A percentile compares a stretch with the other conserved stretches of the same genome.
Conservation (phyloP, 2,329 filamentous ascomycete species). For the Teratosphaeria pseudoeucalypti region DNA sequence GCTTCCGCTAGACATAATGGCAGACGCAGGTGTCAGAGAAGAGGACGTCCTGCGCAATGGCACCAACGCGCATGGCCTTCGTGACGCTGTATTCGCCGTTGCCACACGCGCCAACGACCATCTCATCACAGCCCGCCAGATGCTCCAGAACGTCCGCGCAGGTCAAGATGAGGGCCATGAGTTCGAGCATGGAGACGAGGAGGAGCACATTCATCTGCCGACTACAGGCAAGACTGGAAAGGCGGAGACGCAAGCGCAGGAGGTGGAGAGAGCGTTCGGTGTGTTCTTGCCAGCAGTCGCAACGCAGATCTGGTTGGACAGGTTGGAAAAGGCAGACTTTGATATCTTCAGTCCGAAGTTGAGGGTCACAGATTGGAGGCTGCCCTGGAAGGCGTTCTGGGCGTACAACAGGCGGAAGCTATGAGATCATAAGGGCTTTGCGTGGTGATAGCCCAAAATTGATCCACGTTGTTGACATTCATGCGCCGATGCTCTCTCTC, state of each 20-base stretch:
- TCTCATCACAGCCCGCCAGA: conserved; percentile 83
- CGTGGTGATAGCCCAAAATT: neutral
- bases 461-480: no score
- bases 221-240: conserved; percentile 11
- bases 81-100: conserved; percentile 83
- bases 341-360: conserved; percentile 61
- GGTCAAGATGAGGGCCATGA: conserved; percentile 71
- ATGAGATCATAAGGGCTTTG: conserved; percentile 16
- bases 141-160: conserved; percentile 69
- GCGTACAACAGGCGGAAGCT: conserved; percentile 46
- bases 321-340: conserved; percentile 72
- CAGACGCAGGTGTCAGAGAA: conserved; percentile 66
- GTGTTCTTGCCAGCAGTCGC: conserved; percentile 72
- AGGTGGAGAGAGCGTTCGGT: conserved; percentile 61
- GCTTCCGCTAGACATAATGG: conserved; percentile 83
- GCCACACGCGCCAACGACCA: conserved; percentile 94
- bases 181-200: conserved; percentile 77
- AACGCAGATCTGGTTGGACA: conserved; percentile 66
- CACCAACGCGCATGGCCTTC: conserved; percentile 64
- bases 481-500: no score
- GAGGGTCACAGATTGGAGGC: conserved; percentile 62
- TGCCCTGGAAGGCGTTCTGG: conserved; percentile 69
- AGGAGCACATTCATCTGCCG: conserved; percentile 48
- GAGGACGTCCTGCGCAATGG: conserved; percentile 82
- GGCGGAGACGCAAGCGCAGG: conserved; percentile 33